Base-by-base conservation (phyloP, 2,329 filamentous ascomycete genomes). In the Tolypocladium inflatum region DNA sequence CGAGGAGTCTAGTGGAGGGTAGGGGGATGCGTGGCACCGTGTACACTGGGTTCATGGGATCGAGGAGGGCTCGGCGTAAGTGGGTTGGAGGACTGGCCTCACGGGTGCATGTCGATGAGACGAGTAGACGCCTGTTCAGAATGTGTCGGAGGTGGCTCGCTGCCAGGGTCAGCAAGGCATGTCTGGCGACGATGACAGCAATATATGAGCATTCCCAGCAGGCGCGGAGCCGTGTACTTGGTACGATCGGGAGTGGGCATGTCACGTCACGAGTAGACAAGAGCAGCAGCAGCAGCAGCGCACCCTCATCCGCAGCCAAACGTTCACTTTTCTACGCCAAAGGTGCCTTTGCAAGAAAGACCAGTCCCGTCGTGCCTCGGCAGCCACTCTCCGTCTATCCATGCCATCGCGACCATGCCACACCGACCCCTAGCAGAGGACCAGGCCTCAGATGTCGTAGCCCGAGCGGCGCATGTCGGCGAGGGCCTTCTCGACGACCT, bases 401-500 rank as follows among this genome's bases (percentile, higher is more conserved):
- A 30, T 30, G 26, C 26, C 26, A n/a, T n/a, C n/a, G n/a, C 26
- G 26, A 11, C 21, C 43, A 7, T 48, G 6, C 21, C 21, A 26
- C 21, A 6, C 21, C 43, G 2, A 45, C 43, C 11, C 43, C 2
- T 4, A 4, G 23, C 41, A 21, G 41, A 11, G 11, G 41, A 23
- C 5, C n/a, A 15, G n/a, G 9, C 23, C 23, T 61, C 55, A 68
- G 33, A 67, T 61, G 39, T 64, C 59, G 55, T 67, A 67, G n/a
- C 66, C 66, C 26, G 64, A 63, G 38, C 51, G 56, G 37, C 64
- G 64, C 63, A 69, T 65, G 13, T 68, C 66, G 21, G 56, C 55
- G 41, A 70, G 35, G 2, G 66, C 66, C 57, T 69, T 68, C 15
- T 65, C 62, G 43, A 70, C 62, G 10, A 66, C 67, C 41, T 64